Evolutionary conservation across 2,329 filamentous ascomycete genomes (phyloP), one percentile per base, ranked within the genome.

Genomic region (Monascus ruber): DNA sequence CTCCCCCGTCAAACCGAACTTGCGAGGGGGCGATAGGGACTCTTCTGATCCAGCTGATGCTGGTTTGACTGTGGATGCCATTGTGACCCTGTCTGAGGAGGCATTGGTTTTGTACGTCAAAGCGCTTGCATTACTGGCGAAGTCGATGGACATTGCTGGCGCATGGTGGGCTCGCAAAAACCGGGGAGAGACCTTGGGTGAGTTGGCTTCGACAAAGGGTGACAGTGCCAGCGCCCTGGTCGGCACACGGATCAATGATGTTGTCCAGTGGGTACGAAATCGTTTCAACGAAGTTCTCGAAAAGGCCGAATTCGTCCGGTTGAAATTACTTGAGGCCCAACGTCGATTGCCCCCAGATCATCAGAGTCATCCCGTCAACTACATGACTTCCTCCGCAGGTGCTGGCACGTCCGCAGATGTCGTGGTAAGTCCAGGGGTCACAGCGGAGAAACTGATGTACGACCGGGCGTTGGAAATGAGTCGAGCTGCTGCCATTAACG

Each of bases 401-500:
- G 68, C 79, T 40, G 74, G 73, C n/a, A 74, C 77, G 3, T 80
- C 81, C 10, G 74, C 77, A 2, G 85, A 91, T 38, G 86, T 95
- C 25, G 76, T 83, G 35, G 73, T 98, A 25, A 94, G 85, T 9
- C 79, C 85, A 2, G 91, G 89, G 1, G 80, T 95, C 40, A 95
- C 87, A 24, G 91, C 91, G 0, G 91, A 96, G 66, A 94, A 88
- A 64, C 71, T 98, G 34, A 95, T 98, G 87, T 98, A 95, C 58
- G 91, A 98, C 51, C 84, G 91, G 35, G 91, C 91, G 0, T 69
- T 96, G 24, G 91, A 98, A 60, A 96, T 98, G 91, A 95, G 87
- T 59, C 79, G 87, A 38, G 79, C 85, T 4, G 89, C 91, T 5
- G 91, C 91, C 5, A 91, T 96, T 55, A 93, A 94, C 52, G 91